Evolutionary conservation across 352 stramenopile species (phyloP).

Genomic region (Globisporangium parvum): DNA sequence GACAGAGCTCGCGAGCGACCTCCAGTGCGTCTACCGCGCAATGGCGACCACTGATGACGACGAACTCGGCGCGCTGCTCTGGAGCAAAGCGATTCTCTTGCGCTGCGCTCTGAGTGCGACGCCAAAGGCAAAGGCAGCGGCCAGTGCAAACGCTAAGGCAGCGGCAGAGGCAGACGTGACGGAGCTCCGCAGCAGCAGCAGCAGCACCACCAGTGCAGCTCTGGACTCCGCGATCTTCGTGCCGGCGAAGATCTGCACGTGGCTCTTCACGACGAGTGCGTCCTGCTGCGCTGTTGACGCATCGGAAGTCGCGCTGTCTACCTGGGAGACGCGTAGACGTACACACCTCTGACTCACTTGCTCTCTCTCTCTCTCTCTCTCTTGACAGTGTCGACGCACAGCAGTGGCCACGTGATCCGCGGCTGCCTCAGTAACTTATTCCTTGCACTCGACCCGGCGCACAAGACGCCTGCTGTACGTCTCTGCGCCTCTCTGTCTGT

Average conservation of each 20-base stretch:
- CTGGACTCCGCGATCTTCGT: slow-evolving; percentile 16
- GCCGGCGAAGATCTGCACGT: slow-evolving; percentile 55
- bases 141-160: no score
- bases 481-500: slow-evolving; percentile 4
- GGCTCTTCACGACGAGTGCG: slow-evolving; percentile 78
- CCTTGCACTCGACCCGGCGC: slow-evolving; percentile 17
- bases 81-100: slow-evolving; percentile 69
- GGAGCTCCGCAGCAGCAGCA: background rate
- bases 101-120: slow-evolving; percentile 34
- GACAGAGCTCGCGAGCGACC: slow-evolving; percentile 39
- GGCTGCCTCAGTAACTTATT: slow-evolving; percentile 77
- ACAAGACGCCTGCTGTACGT: slow-evolving; percentile 7
- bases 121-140: no score
- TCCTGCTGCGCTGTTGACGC: background rate
- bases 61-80: slow-evolving; percentile 57
- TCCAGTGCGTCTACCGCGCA: slow-evolving; percentile 52
- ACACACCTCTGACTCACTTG: no score
- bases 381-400: slow-evolving; percentile 68
- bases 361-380: no score
- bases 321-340: no score
- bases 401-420: slow-evolving; percentile 51
- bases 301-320: no score
- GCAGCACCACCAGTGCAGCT: background rate
- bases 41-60: slow-evolving; percentile 47
- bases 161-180: background rate